Percentiles rank a stretch among this genome's conserved stretches.
Conservation (phyloP, 257 asterid genomes). For the Nemophila menziesii region DNA sequence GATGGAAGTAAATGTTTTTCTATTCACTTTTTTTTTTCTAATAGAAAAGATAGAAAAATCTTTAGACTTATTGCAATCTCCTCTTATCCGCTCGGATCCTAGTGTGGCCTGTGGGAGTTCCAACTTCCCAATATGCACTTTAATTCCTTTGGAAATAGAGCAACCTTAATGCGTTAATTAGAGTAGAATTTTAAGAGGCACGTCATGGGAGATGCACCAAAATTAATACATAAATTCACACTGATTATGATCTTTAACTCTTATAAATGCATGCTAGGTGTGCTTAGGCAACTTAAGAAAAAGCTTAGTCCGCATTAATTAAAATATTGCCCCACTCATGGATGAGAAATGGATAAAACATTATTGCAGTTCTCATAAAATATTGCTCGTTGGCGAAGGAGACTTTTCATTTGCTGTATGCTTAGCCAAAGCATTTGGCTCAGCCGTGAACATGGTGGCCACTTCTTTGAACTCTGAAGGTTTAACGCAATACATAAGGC, state of each 20-base stretch:
- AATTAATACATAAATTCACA: neutral
- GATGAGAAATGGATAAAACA: conserved; percentile 12
- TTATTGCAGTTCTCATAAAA: conserved; percentile 10
- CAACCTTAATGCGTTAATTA: too few species aligned
- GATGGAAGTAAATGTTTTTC: too few species aligned
- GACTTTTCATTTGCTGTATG: conserved; percentile 14
- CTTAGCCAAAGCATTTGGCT: conserved; percentile 12
- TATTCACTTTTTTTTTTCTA: too few species aligned
- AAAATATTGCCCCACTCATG: neutral
- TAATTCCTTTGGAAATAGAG: too few species aligned
- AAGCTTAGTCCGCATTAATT: too few species aligned
- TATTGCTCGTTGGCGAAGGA: conserved; percentile 19
- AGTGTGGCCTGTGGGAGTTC: too few species aligned
- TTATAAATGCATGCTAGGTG: neutral
- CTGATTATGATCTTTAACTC: neutral
- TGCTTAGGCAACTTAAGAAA: neutral
- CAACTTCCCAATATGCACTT: too few species aligned
- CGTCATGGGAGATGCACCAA: neutral
- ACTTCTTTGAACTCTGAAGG: conserved; percentile 15
- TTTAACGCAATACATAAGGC: neutral
- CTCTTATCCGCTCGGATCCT: too few species aligned
- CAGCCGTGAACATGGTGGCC: conserved; percentile 12
- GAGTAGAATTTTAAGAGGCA: neutral
- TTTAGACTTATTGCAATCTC: too few species aligned
- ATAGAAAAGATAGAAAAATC: too few species aligned